Conservation (phyloP, 129 eudicot species). For the Scalesia atractyloides region DNA sequence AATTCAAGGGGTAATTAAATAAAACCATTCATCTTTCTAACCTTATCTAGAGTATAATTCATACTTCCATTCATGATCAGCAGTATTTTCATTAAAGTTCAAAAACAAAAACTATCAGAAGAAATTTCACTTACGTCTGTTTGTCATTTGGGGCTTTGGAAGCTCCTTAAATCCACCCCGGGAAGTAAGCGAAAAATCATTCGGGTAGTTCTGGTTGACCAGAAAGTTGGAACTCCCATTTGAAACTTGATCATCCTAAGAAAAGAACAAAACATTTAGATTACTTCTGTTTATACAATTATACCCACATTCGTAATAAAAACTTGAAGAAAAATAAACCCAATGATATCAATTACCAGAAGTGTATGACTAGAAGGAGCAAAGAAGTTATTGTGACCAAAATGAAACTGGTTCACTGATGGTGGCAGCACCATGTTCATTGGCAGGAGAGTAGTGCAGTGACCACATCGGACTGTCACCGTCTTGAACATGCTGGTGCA, state of each 20-base stretch:
- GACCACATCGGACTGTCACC: conserved; percentile 81
- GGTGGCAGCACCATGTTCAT: conserved; percentile 58
- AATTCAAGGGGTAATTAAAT: not conserved
- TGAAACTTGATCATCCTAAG: conserved; percentile 55
- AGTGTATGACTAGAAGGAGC: conserved; percentile 45
- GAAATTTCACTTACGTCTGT: conserved; percentile 51
- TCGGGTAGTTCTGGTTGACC: conserved; percentile 41
- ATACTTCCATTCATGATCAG: not conserved
- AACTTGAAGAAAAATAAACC: not conserved
- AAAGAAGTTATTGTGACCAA: conserved; percentile 46
- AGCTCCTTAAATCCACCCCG: conserved; percentile 52
- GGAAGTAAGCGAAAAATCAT: conserved; percentile 36
- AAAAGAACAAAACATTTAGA: not conserved
- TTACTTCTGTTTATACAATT: not conserved
- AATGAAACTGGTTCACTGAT: conserved; percentile 45
- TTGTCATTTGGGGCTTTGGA: conserved; percentile 58
- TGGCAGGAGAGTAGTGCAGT: conserved; percentile 67
- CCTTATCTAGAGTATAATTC: not conserved
- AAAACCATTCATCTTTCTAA: not conserved
- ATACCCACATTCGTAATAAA: not conserved
- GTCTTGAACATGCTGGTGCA: conserved; percentile 80
- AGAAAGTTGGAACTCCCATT: conserved; percentile 53
- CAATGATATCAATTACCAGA: conserved; percentile 34
- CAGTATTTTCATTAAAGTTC: not conserved
- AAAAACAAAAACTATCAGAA: not conserved